Conservation (phyloP, 2,329 filamentous ascomycete genomes). For the Sphaerostilbella broomeana region DNA sequence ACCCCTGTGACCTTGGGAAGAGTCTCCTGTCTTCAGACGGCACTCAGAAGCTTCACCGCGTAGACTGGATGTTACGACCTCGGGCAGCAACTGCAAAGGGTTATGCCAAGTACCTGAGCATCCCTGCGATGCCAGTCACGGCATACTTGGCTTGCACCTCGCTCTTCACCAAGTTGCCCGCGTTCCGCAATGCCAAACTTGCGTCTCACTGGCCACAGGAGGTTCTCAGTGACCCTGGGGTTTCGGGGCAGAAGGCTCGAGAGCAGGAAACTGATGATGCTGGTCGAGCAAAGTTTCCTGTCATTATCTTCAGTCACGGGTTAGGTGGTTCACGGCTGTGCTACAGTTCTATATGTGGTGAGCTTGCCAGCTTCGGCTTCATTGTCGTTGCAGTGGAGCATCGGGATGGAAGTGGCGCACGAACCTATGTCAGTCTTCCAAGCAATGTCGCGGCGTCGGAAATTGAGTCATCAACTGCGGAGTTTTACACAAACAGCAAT, state of each 20-base stretch:
- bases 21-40: slow-evolving; percentile 20
- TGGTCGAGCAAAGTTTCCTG: slow-evolving; percentile 45
- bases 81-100: slow-evolving; percentile 49
- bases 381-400: slow-evolving; percentile 60
- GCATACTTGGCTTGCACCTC: slow-evolving; percentile 50
- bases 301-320: slow-evolving; percentile 61
- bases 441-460: slow-evolving; percentile 30
- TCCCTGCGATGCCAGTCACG: slow-evolving; percentile 43
- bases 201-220: slow-evolving; percentile 48
- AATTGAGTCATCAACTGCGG: slow-evolving; percentile 24
- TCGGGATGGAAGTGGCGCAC: slow-evolving; percentile 55
- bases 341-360: slow-evolving; percentile 57
- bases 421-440: slow-evolving; percentile 53
- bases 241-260: slow-evolving; percentile 27
- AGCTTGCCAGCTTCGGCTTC: slow-evolving; percentile 61
- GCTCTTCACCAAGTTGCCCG: slow-evolving; percentile 59
- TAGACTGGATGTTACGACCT: slow-evolving; percentile 57
- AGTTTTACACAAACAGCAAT: slow-evolving; percentile 18
- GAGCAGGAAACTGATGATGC: slow-evolving; percentile 2
- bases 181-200: slow-evolving; percentile 53
- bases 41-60: slow-evolving; percentile 40
- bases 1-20: slow-evolving; percentile 44
- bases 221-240: slow-evolving; percentile 28
- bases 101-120: slow-evolving; percentile 54
- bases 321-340: slow-evolving; percentile 57